A percentile compares a stretch with the other conserved stretches of the same genome.
phyloP scores from a whole-genome alignment of 176 grass and related monocot species.

The Phragmites australis region DNA sequence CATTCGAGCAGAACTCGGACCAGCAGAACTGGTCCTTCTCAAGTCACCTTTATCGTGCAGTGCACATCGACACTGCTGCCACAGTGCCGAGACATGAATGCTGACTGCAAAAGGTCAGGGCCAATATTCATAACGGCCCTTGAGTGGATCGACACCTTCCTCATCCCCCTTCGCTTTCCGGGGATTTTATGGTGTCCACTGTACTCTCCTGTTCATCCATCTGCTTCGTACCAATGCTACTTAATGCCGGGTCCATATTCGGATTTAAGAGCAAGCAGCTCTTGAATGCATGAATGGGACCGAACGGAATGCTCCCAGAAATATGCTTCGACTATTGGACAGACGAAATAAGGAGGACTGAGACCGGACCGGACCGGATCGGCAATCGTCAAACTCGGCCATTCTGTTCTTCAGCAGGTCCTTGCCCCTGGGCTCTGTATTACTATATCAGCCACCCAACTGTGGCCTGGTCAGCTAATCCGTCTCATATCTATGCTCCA shows the following conservation, averaged over 20 bases:
- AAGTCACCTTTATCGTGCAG: neutral
- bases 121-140: neutral
- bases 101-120: neutral
- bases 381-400: neutral
- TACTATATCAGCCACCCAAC: too few species aligned
- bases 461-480: too few species aligned
- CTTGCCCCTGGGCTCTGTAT: too few species aligned
- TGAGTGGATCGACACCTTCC: too few species aligned
- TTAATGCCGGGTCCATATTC: neutral
- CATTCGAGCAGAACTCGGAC: neutral
- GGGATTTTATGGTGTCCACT: too few species aligned
- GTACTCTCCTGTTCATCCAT: neutral
- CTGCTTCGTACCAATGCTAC: neutral
- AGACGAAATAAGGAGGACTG: neutral
- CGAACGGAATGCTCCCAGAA: neutral
- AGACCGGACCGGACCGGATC: neutral
- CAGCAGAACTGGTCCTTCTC: neutral
- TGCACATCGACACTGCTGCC: neutral
- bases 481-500: too few species aligned
- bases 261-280: neutral
- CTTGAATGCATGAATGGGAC: neutral
- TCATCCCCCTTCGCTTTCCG: neutral
- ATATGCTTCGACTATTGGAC: constrained; percentile 6
- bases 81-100: neutral
- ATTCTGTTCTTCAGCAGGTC: neutral